Percentiles rank a stretch among this genome's conserved stretches.
Conservation (phyloP, 2,329 filamentous ascomycete genomes). For the Trichoderma atroviride region DNA sequence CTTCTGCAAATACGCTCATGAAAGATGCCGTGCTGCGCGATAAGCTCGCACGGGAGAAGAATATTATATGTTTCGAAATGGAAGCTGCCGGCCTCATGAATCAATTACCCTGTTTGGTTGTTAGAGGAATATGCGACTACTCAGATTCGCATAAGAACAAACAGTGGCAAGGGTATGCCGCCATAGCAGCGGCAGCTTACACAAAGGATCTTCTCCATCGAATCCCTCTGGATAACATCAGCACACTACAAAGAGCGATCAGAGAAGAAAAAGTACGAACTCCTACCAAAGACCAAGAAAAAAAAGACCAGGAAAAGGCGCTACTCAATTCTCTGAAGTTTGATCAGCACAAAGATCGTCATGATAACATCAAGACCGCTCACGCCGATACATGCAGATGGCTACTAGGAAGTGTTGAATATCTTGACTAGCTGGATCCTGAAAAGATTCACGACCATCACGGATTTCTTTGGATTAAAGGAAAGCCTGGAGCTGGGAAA, state of each 20-base stretch:
- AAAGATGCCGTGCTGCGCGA: not conserved
- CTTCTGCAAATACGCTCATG: not conserved
- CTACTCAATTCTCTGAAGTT: not conserved
- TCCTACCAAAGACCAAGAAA: too few relatives aligned
- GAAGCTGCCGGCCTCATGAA: conserved; percentile 3
- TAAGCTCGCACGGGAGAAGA: not conserved
- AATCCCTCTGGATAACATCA: not conserved
- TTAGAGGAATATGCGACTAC: not conserved
- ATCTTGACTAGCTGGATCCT: not conserved
- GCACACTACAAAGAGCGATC: not conserved
- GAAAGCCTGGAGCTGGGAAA: not conserved
- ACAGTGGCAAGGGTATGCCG: not conserved
- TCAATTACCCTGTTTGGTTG: not conserved
- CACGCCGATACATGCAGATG: not conserved
- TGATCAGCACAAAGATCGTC: not conserved
- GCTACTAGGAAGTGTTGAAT: not conserved
- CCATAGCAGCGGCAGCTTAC: not conserved
- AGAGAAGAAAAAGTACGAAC: too few relatives aligned
- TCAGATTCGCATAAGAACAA: not conserved
- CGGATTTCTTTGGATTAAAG: not conserved
- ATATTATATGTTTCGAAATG: not conserved
- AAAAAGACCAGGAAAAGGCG: not conserved
- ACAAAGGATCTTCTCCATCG: not conserved
- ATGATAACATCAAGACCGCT: not conserved
- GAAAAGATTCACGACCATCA: not conserved